Conservation (phyloP, 2,329 filamentous ascomycete species). For the Epichloe typhina region DNA sequence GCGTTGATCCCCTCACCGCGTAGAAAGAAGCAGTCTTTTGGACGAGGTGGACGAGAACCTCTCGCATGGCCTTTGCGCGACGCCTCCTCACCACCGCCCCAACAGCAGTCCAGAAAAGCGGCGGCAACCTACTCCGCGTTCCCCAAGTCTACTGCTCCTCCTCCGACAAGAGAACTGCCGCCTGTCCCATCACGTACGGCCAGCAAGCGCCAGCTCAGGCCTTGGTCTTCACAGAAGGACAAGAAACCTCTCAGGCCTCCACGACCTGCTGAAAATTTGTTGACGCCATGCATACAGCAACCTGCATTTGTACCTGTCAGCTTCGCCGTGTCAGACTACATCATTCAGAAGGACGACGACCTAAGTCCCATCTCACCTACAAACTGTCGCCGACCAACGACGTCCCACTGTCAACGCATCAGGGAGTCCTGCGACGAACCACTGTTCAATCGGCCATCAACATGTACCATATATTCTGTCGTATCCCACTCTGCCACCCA, state of each 20-base stretch:
- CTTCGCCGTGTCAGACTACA: neutral
- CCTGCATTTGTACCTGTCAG: slow-evolving; percentile 1
- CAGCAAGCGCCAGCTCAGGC: neutral
- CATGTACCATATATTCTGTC: slow-evolving; percentile 11
- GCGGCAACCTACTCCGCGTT: slow-evolving; percentile 28
- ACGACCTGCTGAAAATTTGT: slow-evolving; percentile 15
- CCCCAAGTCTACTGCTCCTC: slow-evolving; percentile 18
- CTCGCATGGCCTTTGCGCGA: slow-evolving; percentile 17
- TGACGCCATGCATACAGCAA: slow-evolving; percentile 12
- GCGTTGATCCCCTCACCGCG: slow-evolving; percentile 18
- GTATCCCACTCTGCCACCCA: slow-evolving; percentile 13
- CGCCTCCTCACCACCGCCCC: slow-evolving; percentile 3
- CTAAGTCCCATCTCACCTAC: slow-evolving; percentile 7
- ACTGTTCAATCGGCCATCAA: neutral
- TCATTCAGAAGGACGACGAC: neutral
- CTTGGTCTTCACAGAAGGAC: neutral
- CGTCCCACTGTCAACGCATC: neutral
- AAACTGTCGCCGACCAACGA: slow-evolving; percentile 2
- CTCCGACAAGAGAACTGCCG: slow-evolving; percentile 1
- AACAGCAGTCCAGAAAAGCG: slow-evolving; percentile 10
- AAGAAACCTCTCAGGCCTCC: slow-evolving; percentile 16
- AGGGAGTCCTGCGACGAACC: neutral
- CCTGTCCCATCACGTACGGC: neutral
- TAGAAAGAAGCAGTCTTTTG: slow-evolving; percentile 1
- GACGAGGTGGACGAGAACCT: slow-evolving; percentile 7